Conservation (phyloP, 2,329 filamentous ascomycete genomes). For the Colletotrichum navitas region DNA sequence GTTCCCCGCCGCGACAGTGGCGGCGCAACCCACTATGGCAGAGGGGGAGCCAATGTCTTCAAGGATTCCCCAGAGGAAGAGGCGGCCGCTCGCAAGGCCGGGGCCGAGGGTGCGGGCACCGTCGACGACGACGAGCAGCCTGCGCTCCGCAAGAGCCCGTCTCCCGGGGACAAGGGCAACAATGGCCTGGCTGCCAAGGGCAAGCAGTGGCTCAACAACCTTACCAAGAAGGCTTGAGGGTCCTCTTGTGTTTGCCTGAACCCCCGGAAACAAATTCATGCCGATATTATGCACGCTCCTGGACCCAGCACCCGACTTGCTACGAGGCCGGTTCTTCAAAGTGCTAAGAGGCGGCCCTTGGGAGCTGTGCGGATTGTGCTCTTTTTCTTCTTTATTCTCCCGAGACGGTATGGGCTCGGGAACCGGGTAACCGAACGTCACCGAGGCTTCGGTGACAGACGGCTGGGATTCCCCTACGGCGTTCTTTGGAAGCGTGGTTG, state of each 20-base stretch:
- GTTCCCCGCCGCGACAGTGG: constrained; percentile 67
- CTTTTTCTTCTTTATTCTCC: not conserved
- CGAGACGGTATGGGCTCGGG: not conserved
- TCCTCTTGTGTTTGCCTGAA: not conserved
- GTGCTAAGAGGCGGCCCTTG: not conserved
- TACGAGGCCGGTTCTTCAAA: not conserved
- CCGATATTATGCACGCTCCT: not conserved
- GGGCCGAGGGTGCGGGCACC: constrained; percentile 48
- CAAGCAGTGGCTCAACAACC: constrained; percentile 63
- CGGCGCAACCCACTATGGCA: constrained; percentile 75
- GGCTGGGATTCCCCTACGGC: not conserved
- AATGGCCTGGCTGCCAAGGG: constrained; percentile 57
- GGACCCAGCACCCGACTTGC: not conserved
- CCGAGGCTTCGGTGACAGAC: not conserved
- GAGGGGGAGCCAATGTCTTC: constrained; percentile 81
- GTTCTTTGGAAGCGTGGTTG: constrained; percentile 9
- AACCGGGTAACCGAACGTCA: not conserved
- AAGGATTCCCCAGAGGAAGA: constrained; percentile 59
- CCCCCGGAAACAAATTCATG: not conserved
- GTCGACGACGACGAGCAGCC: constrained; percentile 49
- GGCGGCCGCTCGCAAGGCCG: constrained; percentile 47
- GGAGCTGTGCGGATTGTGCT: not conserved
- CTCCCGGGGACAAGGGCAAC: constrained; percentile 43
- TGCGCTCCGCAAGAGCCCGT: constrained; percentile 42
- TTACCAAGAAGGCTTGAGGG: constrained; percentile 62